Evolutionary conservation across 2,329 filamentous ascomycete species (phyloP), one percentile per base, ranked within the genome.

Genomic region (Chaetothyriales sp.): DNA sequence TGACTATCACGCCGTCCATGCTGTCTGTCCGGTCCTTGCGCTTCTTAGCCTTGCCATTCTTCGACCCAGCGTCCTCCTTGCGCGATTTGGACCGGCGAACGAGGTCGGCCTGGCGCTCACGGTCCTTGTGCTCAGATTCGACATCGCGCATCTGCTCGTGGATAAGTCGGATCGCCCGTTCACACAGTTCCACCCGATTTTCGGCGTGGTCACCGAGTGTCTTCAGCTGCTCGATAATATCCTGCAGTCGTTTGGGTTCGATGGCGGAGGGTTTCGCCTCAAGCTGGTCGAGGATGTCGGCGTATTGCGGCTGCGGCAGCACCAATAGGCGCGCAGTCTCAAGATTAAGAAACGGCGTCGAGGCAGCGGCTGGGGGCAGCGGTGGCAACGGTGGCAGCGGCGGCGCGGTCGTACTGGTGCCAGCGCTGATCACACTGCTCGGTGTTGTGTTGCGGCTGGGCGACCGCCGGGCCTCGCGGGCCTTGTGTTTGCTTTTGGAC

Each of bases 11-110:
- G 6, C 80, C 53, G 7, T 78, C 73, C 52, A 72, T 72, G 28
- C 77, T 68, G 49, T 66, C 72, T 52, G 81, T 79, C 6, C 77
- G 71, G 20, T 83, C 84, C 68, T 87, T 88, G 64, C 84, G 81
- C 71, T 86, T 88, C 73, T 86, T 88, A 57, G 83, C 75, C 65
- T 89, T 88, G 20, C 73, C 28, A 69, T 43, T 67, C 69, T 63
- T 78, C 76, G 60, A 78, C 62, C 25, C 65, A 63, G 44, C 61
- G 60, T 47, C 67, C 60, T 52, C 73, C 68, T 46, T 70, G 66
- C 28, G 70, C 66, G 45, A 71, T 68, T 48, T 73, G 66, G 2
- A 63, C 64, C 57, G 72, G 68, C 47, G 67, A 62, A 60, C 70
- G 69, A 49, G 65, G 49, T 53, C 76, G 68, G 71, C 72, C 36